Evolutionary conservation across 108 stramenopile genomes (phyloP).

Genomic region (Discostella pseudostelligera): DNA sequence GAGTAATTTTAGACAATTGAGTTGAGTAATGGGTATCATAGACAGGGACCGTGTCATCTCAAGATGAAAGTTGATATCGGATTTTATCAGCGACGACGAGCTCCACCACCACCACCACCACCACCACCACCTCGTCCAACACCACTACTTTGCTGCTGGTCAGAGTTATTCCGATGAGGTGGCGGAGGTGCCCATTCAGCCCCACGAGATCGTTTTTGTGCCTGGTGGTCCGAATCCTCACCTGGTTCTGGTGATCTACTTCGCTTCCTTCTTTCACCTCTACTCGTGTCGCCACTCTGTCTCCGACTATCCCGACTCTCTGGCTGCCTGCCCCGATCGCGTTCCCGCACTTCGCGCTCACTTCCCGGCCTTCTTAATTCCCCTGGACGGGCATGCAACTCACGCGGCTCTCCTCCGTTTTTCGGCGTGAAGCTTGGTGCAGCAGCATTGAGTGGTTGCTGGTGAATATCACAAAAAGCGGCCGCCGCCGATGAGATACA

Average conservation of each 20-base stretch:
- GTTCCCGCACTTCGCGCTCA: slow-evolving; percentile 20
- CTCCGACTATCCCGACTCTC: slow-evolving; percentile 18
- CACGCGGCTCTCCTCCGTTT: slow-evolving; percentile 20
- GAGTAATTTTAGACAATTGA: slow-evolving; percentile 44
- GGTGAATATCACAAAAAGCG: background rate
- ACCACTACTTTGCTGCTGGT: slow-evolving; percentile 9
- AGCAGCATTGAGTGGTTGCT: slow-evolving; percentile 12
- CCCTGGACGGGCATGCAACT: slow-evolving; percentile 9
- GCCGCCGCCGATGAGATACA: background rate
- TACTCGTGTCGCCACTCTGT: slow-evolving; percentile 1
- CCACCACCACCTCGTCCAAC: no score
- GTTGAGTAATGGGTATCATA: no score
- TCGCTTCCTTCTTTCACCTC: slow-evolving; percentile 24
- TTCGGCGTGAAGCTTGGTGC: slow-evolving; percentile 30
- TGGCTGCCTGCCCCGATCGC: slow-evolving; percentile 20
- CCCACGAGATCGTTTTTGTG: slow-evolving; percentile 13
- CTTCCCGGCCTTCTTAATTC: slow-evolving; percentile 18
- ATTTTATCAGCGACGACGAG: no score
- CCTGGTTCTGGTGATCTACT: slow-evolving; percentile 23
- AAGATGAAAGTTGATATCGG: no score
- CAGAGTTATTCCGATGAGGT: background rate
- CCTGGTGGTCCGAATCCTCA: slow-evolving; percentile 12
- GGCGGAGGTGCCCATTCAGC: slow-evolving; percentile 20
- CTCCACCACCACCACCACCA: background rate
- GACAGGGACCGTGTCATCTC: no score